Evolutionary conservation across 2,329 filamentous ascomycete genomes (phyloP), one percentile per base, ranked within the genome.

Genomic region (Aspergillus tanneri): DNA sequence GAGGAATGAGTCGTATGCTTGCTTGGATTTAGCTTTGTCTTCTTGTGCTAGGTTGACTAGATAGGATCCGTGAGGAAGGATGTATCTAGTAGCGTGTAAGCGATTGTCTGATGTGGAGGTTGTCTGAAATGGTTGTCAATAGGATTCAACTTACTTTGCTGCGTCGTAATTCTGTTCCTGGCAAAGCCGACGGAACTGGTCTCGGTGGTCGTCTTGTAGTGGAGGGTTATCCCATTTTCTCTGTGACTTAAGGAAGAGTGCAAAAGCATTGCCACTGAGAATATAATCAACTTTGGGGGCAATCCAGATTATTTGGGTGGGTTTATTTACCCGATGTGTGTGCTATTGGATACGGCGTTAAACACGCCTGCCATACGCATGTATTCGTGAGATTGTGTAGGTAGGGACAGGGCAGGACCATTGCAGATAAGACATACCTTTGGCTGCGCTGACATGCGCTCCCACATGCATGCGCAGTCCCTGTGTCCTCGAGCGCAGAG

Each of bases 211-310:
- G 30, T 82, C 71, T 21, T 86, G 78, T 4, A 99, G 77, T 0
- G 88, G 81, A 7, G 91, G 89, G 61, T 87, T 95, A 22, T 82
- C 79, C 93, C 93, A 99, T 75, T 96, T 97, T 46, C 91, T 85
- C 69, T 99, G 93, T 0, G 89, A 95, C 68, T 97, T 97, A 59
- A 99, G 79, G 73, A 99, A 99, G 16, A 97, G 77, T 3, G 93
- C 93, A 60, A 97, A 95, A 8, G 91, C 84, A 66, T 97, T 99
- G 54, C 87, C 91, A 44, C 91, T 78, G 41, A 54, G 12, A 8
- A 10, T 5, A 5, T 37, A 25, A 16, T 46, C 24, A 51, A 16
- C 39, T 16, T 8, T 9, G 7, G 28, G 16, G 7, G 1, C 4
- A 16, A 6, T 4, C 7, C 2, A 38, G 5, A 38, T 2, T 7